A percentile compares a stretch with the other conserved stretches of the same genome.
phyloP scores from a whole-genome alignment of 2,329 filamentous ascomycete genomes.

The Colletotrichum chrysophilum region DNA sequence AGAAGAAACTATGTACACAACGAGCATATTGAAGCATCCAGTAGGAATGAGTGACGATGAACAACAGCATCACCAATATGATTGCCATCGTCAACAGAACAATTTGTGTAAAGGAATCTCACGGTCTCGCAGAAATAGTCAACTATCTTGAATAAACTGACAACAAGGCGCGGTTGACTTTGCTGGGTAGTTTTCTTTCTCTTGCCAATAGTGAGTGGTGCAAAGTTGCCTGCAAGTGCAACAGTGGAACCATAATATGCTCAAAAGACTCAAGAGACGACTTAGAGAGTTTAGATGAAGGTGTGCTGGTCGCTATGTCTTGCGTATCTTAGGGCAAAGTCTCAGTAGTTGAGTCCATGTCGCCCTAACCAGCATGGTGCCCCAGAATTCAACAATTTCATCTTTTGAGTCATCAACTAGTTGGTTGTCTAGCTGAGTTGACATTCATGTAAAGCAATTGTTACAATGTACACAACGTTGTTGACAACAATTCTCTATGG shows the following conservation, averaged over 20 bases:
- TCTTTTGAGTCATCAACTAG: neutral
- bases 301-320: too few relatives aligned
- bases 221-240: too few relatives aligned
- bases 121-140: neutral
- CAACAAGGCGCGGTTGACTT: too few relatives aligned
- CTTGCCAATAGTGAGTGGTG: too few relatives aligned
- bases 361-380: too few relatives aligned
- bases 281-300: too few relatives aligned
- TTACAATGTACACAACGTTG: neutral
- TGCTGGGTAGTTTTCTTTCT: too few relatives aligned
- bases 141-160: neutral
- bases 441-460: fast-evolving
- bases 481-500: neutral
- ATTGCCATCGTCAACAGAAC: neutral
- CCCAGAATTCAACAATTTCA: neutral
- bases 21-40: neutral
- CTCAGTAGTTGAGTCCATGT: too few relatives aligned
- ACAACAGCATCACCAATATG: neutral
- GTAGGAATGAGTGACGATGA: neutral
- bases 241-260: too few relatives aligned
- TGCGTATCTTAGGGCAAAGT: too few relatives aligned
- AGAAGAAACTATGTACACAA: neutral
- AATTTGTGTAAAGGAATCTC: neutral
- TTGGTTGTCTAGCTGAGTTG: neutral
- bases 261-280: too few relatives aligned